phyloP scores from a whole-genome alignment of 2,329 filamentous ascomycete species.

The Colletotrichum chrysophilum region DNA sequence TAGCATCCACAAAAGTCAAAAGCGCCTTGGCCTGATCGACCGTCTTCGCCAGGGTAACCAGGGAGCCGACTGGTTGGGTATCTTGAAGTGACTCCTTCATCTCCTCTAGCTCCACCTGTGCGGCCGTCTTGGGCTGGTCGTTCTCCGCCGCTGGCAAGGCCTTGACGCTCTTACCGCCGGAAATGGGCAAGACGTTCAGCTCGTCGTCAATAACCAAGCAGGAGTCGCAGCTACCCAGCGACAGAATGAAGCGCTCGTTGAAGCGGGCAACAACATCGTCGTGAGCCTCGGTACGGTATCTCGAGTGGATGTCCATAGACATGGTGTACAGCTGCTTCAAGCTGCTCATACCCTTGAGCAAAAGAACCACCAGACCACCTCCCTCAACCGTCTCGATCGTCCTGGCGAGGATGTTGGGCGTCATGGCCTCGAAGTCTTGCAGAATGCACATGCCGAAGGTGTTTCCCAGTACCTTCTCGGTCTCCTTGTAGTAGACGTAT shows the following conservation, averaged over 20 bases:
- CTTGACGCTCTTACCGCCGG: constrained; percentile 89
- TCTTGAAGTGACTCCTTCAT: constrained; percentile 90
- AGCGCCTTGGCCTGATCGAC: constrained; percentile 96
- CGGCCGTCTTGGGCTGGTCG: constrained; percentile 74
- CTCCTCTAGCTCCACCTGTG: constrained; percentile 77
- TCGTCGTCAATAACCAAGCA: constrained; percentile 98
- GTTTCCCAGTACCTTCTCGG: constrained; percentile 96
- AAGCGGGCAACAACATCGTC: constrained; percentile 94
- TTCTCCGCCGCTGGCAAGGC: constrained; percentile 78
- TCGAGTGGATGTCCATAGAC: constrained; percentile 96
- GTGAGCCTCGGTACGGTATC: constrained; percentile 96
- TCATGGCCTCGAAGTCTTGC: constrained; percentile 97
- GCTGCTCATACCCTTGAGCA: constrained; percentile 96
- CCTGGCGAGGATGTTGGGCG: constrained; percentile 92
- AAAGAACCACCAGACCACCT: constrained; percentile 85
- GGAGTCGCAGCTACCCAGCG: constrained; percentile 90
- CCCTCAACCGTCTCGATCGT: constrained; percentile 98
- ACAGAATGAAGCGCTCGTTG: constrained; percentile 97
- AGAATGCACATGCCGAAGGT: constrained; percentile 98
- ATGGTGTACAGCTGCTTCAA: constrained; percentile 96
- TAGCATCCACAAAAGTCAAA: constrained; percentile 95
- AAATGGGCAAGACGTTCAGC: constrained; percentile 95
- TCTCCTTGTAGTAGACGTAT: constrained; percentile 99
- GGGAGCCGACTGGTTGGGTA: constrained; percentile 82
- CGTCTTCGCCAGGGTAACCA: constrained; percentile 86